These are phyloP conservation scores for Chlorella variabilis DNA, from an alignment of 163 green algal species.

Conservation along the genomic window DNA sequence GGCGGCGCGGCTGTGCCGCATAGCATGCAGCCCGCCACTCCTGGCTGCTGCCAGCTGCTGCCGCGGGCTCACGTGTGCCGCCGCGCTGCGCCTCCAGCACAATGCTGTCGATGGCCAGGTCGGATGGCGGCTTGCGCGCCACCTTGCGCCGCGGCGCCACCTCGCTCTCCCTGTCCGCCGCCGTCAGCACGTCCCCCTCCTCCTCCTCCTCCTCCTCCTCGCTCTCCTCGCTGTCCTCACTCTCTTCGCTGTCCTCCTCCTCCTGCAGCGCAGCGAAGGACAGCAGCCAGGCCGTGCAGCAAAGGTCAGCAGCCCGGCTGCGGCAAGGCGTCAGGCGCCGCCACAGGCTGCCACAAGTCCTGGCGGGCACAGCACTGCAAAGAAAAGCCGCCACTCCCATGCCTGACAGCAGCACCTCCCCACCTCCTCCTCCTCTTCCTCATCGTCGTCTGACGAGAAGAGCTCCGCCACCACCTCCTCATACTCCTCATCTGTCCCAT, in stretches of 20 bases:
- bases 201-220: background rate
- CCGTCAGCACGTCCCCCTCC: background rate
- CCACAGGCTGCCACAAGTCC: too few species aligned
- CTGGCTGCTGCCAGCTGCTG: background rate
- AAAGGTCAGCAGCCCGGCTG: too few species aligned
- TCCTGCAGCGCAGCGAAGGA: too few species aligned
- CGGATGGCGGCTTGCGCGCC: background rate
- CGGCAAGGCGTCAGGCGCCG: too few species aligned
- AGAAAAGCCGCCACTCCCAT: too few species aligned
- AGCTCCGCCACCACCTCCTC: too few species aligned
- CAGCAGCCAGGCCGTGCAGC: too few species aligned
- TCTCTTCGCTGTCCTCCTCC: background rate
- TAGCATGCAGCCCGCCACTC: too few species aligned
- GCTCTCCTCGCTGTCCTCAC: slow-evolving; percentile 9
- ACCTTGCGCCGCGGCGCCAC: background rate
- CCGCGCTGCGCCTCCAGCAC: background rate
- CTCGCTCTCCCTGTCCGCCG: background rate
- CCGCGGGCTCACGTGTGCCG: background rate
- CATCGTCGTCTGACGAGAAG: background rate
- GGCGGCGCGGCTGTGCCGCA: too few species aligned
- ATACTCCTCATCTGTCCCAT: background rate
- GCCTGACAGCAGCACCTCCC: too few species aligned
- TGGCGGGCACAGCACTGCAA: too few species aligned
- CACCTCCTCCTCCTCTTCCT: slow-evolving; percentile 14
- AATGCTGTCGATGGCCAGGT: background rate